A percentile compares a stretch with the other conserved stretches of the same genome.
These are phyloP conservation scores for Chalaropsis thielavioides DNA, from an alignment of 2,329 filamentous ascomycete genomes.

Conservation along the genomic window DNA sequence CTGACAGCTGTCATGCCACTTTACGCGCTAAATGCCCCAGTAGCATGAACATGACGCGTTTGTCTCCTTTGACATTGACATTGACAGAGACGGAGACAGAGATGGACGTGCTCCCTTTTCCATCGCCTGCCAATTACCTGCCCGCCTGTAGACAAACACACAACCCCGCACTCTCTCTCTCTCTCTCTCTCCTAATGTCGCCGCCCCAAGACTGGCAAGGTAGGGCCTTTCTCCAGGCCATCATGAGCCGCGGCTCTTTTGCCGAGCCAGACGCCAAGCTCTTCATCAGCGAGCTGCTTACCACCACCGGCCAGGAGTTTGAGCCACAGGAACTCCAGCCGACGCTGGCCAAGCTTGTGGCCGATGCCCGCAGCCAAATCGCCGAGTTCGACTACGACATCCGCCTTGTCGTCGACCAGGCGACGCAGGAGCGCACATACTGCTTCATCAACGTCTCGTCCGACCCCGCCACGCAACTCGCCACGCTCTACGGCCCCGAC, in stretches of 20 bases:
- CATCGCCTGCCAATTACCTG: neutral
- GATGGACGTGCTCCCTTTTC: no score
- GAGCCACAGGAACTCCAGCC: slow-evolving; percentile 49
- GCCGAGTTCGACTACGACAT: slow-evolving; percentile 81
- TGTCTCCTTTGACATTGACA: neutral
- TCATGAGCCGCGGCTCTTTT: slow-evolving; percentile 64
- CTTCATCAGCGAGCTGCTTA: slow-evolving; percentile 63
- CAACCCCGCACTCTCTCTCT: no score
- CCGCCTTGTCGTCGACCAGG: slow-evolving; percentile 57
- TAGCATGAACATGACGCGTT: neutral
- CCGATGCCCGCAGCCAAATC: slow-evolving; percentile 54
- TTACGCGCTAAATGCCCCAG: neutral
- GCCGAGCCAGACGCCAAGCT: slow-evolving; percentile 59
- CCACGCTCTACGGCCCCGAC: slow-evolving; percentile 64
- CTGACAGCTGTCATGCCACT: neutral
- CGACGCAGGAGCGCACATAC: slow-evolving; percentile 51
- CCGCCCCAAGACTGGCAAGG: slow-evolving; percentile 26
- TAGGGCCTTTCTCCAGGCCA: slow-evolving; percentile 79
- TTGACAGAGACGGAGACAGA: no score
- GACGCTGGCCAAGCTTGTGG: slow-evolving; percentile 54
- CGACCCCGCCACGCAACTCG: slow-evolving; percentile 73
- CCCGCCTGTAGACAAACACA: neutral
- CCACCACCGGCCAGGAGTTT: slow-evolving; percentile 35
- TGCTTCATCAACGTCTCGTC: slow-evolving; percentile 79
- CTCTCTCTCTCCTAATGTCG: neutral